These are phyloP conservation scores for Fraxinus angustifolia DNA, from an alignment of 305 asterid genomes.

Conservation along the genomic window DNA sequence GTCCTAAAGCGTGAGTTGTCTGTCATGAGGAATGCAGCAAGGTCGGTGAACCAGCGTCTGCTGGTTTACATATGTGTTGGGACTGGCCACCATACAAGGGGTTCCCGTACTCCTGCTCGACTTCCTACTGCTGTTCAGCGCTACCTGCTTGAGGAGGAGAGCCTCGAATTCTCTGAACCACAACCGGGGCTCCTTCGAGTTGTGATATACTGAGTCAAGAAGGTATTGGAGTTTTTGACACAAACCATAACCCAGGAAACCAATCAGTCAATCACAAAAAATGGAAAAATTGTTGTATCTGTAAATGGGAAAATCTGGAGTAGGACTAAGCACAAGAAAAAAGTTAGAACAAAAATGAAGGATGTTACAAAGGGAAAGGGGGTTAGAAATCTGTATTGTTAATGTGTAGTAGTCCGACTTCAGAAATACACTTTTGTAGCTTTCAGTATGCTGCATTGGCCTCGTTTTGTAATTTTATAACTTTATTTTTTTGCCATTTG, in stretches of 20 bases:
- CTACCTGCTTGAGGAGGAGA: conserved; percentile 82
- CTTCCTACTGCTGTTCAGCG: conserved; percentile 76
- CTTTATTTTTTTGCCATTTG: neutral
- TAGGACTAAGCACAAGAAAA: conserved; percentile 26
- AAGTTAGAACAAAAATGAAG: conserved; percentile 11
- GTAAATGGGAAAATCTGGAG: conserved; percentile 50
- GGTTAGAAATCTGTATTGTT: conserved; percentile 40
- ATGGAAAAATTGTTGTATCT: conserved; percentile 37
- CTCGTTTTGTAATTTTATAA: conserved; percentile 48
- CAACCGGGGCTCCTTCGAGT: conserved; percentile 80
- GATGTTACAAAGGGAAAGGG: conserved; percentile 9
- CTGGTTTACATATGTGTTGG: conserved; percentile 76
- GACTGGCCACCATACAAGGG: conserved; percentile 79
- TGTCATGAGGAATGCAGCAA: conserved; percentile 58
- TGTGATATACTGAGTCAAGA: conserved; percentile 38
- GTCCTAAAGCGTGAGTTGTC: conserved; percentile 80
- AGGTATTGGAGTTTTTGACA: conserved; percentile 51
- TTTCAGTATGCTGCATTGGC: conserved; percentile 42
- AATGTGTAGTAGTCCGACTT: conserved; percentile 43
- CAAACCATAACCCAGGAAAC: conserved; percentile 20
- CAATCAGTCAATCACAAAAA: conserved; percentile 20
- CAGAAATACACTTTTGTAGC: conserved; percentile 52
- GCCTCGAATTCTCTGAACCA: conserved; percentile 76
- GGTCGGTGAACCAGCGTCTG: conserved; percentile 63
- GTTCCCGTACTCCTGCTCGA: conserved; percentile 70